phyloP scores from a whole-genome alignment of 495 filamentous ascomycete species.

The Podospora comata region DNA sequence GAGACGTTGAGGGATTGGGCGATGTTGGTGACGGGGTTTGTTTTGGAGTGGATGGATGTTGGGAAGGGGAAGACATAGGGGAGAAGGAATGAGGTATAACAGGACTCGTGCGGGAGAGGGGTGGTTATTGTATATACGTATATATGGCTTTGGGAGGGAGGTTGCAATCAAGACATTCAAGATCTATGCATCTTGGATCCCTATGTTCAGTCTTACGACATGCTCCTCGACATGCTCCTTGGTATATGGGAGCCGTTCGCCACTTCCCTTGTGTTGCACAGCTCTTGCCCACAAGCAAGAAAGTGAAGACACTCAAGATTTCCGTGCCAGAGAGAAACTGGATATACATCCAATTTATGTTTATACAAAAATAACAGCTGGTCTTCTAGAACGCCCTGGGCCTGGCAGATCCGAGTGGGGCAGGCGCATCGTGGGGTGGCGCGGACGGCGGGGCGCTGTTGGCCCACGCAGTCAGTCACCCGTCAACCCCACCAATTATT shows the following conservation, averaged over 20 bases:
- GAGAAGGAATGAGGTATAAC: conserved; percentile 5
- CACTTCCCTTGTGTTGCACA: no score
- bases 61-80: conserved; percentile 17
- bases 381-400: not conserved
- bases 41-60: conserved; percentile 76
- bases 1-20: conserved; percentile 81
- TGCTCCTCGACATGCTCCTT: no score
- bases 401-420: not conserved
- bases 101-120: not conserved
- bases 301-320: no score
- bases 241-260: no score
- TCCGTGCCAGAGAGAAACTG: no score
- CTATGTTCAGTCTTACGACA: no score
- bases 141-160: conserved; percentile 4
- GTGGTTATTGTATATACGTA: not conserved
- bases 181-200: not conserved
- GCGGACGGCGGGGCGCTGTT: conserved; percentile 13
- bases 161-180: not conserved
- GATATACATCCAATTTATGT: no score
- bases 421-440: conserved; percentile 8
- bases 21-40: conserved; percentile 71
- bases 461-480: conserved; percentile 11
- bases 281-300: no score
- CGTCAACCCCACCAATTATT: not conserved
- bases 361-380: not conserved